Base-by-base conservation (phyloP, 495 filamentous ascomycete genomes). In the Xylaria flabelliformis region DNA sequence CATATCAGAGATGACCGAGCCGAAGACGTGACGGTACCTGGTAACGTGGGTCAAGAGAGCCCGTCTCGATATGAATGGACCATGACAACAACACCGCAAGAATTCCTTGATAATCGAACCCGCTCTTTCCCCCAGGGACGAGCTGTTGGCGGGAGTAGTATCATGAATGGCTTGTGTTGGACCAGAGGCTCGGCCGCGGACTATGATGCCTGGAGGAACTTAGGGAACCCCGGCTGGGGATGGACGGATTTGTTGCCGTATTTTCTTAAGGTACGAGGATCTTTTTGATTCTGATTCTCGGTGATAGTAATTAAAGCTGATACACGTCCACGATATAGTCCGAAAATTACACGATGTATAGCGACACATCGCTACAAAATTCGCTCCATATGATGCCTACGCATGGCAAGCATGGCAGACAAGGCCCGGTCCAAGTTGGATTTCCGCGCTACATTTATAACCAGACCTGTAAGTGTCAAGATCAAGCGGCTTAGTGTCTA, bases 221-320 rank as follows among this genome's bases (percentile, higher is more conserved):
- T 91, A 4, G 90, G 91, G 2, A 91, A 90, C 73, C 81, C 84
- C 2, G 88, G 89, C n/a, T 92, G 90, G 90, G 85, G 82, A 69
- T 92, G 89, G 88, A 70, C 84, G 0, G 85, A 75, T 44, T 76
- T 92, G 29, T 74, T 89, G 26, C 87, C 88, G 1, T 92, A 92
- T 74, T 88, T 88, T 75, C 82, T 81, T 58, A 88, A 87, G 80
- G 85, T 85, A n/a, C 34, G 70, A 71, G 48, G 17, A 51, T 46
- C 6, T 4, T 34, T 15, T 8, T 19, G 34, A 19, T 10, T 64
- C 15, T 21, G 4, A 4, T 39, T 41, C 0, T 29, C 77, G 70
- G 73, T 64, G 55, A 9, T 13, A 21, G 58, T 32, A 50, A 4
- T 17, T 17, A 0, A n/a, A 21, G n/a, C 61, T 64, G 65, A 65